phyloP scores from a whole-genome alignment of 2,329 filamentous ascomycete genomes.

The Colletotrichum spaethianum region DNA sequence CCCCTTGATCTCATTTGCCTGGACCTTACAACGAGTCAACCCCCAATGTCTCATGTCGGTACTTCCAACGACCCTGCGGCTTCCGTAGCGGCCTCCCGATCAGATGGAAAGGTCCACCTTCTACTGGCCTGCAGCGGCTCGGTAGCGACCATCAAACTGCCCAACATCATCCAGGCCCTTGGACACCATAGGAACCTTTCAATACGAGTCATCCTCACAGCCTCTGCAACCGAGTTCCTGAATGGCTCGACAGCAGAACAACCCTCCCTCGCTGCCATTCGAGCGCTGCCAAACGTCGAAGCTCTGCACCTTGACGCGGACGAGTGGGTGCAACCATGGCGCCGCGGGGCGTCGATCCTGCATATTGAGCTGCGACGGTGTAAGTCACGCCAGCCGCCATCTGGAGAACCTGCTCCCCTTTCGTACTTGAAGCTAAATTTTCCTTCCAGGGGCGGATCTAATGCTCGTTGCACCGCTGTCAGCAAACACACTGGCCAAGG shows the following conservation, averaged over 20 bases:
- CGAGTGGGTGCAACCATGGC: constrained; percentile 88
- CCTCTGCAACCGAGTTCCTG: constrained; percentile 82
- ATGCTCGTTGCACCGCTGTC: constrained; percentile 85
- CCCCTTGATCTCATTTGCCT: no score
- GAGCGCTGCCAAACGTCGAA: constrained; percentile 78
- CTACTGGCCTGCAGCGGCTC: constrained; percentile 33
- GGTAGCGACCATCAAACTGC: constrained; percentile 84
- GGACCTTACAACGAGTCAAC: not conserved
- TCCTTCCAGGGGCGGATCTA: constrained; percentile 77
- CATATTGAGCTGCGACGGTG: constrained; percentile 88
- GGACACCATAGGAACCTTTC: constrained; percentile 70
- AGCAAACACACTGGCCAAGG: constrained; percentile 89
- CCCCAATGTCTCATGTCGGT: constrained; percentile 20
- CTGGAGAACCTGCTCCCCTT: not conserved
- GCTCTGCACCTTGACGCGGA: constrained; percentile 86
- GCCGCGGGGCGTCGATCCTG: constrained; percentile 82
- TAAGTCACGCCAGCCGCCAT: constrained; percentile 3
- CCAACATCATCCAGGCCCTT: constrained; percentile 74
- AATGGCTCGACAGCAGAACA: constrained; percentile 83
- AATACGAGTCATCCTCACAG: constrained; percentile 87
- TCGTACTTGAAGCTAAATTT: constrained; percentile 11
- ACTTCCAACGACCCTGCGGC: constrained; percentile 32
- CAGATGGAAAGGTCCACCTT: constrained; percentile 37
- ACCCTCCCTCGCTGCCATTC: constrained; percentile 74
- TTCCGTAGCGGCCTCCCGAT: constrained; percentile 31